phyloP scores from a whole-genome alignment of 2,329 filamentous ascomycete genomes.

The Cladophialophora bantiana region DNA sequence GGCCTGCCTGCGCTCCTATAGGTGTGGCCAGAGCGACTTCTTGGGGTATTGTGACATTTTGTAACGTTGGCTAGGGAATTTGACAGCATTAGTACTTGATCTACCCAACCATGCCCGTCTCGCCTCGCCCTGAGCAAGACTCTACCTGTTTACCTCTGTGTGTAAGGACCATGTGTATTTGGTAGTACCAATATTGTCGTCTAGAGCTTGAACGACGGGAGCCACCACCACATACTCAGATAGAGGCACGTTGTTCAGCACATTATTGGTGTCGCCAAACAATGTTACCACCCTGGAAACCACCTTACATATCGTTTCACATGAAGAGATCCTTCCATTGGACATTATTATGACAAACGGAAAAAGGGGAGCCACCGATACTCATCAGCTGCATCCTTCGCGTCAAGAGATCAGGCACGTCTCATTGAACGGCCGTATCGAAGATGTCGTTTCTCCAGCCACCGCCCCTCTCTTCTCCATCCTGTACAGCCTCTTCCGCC shows the following conservation, averaged over 20 bases:
- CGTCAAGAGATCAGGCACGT: not conserved
- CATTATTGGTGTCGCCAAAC: not conserved
- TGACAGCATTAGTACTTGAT: too few relatives aligned
- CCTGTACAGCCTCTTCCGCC: constrained; percentile 76
- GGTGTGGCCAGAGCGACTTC: too few relatives aligned
- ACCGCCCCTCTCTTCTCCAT: constrained; percentile 67
- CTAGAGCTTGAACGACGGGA: not conserved
- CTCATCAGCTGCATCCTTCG: not conserved
- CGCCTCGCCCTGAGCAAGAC: too few relatives aligned
- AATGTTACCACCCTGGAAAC: not conserved
- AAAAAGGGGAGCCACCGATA: not conserved
- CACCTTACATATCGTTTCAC: not conserved
- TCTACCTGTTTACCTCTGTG: not conserved
- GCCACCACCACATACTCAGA: not conserved
- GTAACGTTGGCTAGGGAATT: too few relatives aligned
- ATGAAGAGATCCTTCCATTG: not conserved
- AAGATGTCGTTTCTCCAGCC: constrained; percentile 90
- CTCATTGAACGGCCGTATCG: constrained; percentile 45
- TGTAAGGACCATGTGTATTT: not conserved
- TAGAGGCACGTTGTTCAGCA: not conserved
- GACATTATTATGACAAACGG: not conserved
- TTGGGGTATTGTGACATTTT: too few relatives aligned
- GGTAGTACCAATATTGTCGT: not conserved
- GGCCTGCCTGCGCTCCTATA: too few relatives aligned
- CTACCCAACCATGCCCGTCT: too few relatives aligned